Evolutionary conservation across 2,329 filamentous ascomycete genomes (phyloP).

Genomic region (Ascochyta fabae): DNA sequence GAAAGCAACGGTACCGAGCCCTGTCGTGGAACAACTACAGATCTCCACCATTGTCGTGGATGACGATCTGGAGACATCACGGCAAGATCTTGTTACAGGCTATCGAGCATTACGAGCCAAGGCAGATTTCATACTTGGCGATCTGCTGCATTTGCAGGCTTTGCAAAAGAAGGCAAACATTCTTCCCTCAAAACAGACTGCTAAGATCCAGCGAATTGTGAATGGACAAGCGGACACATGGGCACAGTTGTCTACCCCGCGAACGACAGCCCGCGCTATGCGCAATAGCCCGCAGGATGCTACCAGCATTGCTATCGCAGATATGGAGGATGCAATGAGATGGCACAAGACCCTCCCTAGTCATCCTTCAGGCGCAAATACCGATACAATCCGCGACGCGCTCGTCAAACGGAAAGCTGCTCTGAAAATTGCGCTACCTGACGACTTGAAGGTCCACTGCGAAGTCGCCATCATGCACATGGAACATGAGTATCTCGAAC

Average conservation of each 20-base stretch:
- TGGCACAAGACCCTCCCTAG: conserved; percentile 30
- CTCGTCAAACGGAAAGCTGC: conserved; percentile 37
- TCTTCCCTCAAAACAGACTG: conserved; percentile 24
- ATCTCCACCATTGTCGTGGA: conserved; percentile 11
- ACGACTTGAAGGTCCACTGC: conserved; percentile 32
- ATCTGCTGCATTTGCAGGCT: conserved; percentile 35
- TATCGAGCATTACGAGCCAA: conserved; percentile 34
- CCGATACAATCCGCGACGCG: conserved; percentile 34
- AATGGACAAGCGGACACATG: conserved; percentile 12
- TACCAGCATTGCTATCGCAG: conserved; percentile 26
- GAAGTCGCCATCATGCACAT: conserved; percentile 46
- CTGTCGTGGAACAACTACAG: conserved; percentile 4
- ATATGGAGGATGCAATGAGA: conserved; percentile 35
- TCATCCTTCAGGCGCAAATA: conserved; percentile 16
- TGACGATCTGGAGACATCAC: conserved; percentile 29
- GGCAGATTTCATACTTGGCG: conserved; percentile 28
- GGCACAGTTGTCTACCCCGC: conserved; percentile 26
- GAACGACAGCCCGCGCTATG: conserved; percentile 34
- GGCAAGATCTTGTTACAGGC: conserved; percentile 32
- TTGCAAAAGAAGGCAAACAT: conserved; percentile 36
- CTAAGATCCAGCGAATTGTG: conserved; percentile 29
- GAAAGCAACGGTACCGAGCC: conserved; percentile 5
- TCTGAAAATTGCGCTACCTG: conserved; percentile 33
- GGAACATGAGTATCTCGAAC: conserved; percentile 43
- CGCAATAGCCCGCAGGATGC: conserved; percentile 29